Evolutionary conservation across 2,329 filamentous ascomycete species (phyloP).

Genomic region (Fusarium chlamydosporum): DNA sequence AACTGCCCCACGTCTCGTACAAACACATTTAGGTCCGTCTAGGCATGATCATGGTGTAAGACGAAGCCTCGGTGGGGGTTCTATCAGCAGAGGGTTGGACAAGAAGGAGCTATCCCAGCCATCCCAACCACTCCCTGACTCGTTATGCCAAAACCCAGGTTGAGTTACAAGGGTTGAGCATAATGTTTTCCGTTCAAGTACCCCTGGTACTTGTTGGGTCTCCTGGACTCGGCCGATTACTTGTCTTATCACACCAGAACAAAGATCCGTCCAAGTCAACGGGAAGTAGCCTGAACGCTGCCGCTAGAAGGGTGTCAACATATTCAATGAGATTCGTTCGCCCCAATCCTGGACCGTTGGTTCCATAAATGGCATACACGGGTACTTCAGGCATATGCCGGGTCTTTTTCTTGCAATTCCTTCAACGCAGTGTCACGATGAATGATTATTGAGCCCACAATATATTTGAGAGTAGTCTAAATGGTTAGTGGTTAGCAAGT

Average conservation of each 20-base stretch:
- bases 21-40: constrained; percentile 1
- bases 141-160: constrained; percentile 17
- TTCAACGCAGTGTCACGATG: not conserved
- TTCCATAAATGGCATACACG: not conserved
- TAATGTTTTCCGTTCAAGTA: constrained; percentile 27
- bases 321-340: not conserved
- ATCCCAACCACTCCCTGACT: constrained; percentile 35
- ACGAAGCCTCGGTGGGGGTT: constrained; percentile 17
- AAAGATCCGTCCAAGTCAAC: constrained; percentile 3
- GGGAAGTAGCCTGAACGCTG: constrained; percentile 4
- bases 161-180: constrained; percentile 25
- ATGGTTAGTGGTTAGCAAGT: not conserved
- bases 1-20: constrained; percentile 20
- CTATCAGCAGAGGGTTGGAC: constrained; percentile 9
- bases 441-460: constrained; percentile 2
- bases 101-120: constrained; percentile 9
- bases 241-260: constrained; percentile 18
- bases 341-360: not conserved
- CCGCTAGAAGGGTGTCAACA: constrained; percentile 21
- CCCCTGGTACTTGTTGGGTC: constrained; percentile 20
- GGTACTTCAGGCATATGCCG: constrained; percentile 15
- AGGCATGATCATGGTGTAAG: constrained; percentile 22
- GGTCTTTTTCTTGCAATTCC: not conserved
- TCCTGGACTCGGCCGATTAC: constrained; percentile 43
- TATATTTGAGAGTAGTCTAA: not conserved